phyloP scores from a whole-genome alignment of 2,329 filamentous ascomycete genomes.

The Phyllosticta citriasiana region DNA sequence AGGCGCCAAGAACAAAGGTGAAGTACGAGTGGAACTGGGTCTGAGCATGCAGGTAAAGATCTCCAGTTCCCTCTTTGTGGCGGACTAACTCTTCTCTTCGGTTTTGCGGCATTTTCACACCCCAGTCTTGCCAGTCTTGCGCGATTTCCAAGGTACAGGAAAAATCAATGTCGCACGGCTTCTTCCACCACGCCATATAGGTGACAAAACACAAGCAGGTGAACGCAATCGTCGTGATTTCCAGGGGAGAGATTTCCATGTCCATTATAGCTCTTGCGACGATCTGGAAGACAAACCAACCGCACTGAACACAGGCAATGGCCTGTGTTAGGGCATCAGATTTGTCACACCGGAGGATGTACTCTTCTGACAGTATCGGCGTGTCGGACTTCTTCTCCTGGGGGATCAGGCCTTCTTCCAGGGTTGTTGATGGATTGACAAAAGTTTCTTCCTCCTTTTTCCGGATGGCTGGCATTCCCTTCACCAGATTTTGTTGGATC shows the following conservation, averaged over 20 bases:
- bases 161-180: neutral
- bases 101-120: neutral
- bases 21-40: neutral
- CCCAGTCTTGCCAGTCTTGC: neutral
- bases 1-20: neutral
- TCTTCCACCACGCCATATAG: neutral
- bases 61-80: neutral
- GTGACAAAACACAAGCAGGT: neutral
- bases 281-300: neutral
- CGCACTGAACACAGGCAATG: neutral
- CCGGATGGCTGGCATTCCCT: neutral
- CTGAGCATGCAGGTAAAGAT: neutral
- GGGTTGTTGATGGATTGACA: neutral
- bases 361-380: neutral
- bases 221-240: neutral
- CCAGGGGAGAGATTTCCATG: neutral
- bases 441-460: neutral
- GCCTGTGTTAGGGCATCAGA: neutral
- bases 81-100: neutral
- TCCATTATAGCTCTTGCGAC: neutral
- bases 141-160: neutral
- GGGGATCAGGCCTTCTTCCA: neutral
- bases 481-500: neutral
- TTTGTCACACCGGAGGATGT: neutral
- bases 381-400: neutral